Evolutionary conservation across 768 basidiomycete genomes (phyloP), one percentile per base, ranked within the genome.

Genomic region (Pisolithus albus): DNA sequence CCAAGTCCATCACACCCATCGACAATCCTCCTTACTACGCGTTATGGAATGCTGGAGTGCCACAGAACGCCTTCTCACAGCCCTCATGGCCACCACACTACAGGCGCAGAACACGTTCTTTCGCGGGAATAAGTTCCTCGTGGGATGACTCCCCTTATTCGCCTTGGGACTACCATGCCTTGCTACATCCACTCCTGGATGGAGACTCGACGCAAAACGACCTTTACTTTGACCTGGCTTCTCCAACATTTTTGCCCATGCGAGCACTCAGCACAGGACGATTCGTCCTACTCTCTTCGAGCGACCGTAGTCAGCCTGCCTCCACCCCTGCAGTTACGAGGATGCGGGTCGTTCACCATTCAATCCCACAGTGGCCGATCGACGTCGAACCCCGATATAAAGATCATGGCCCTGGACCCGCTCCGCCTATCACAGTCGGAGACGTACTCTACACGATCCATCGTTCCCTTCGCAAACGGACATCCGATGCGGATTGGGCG

Each of bases 361-460:
- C 59, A 16, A 70, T 83, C 44, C 78, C 80, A 0, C 59, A 75
- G 21, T 86, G 84, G 83, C 78, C 81, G 11, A 72, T 86, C 47
- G 74, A 78, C 50, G 61, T 86, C 47, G 67, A 73, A 40, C 73
- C 70, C 56, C 67, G 69, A 7, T 53, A 62, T 34, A 60, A 64
- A 53, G 67, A 30, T 39, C 65, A 61, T 47, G 36, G 61, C 52
- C 32, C 5, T 11, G 37, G 62, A 56, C 51, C 63, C 45, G 34
- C 32, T 16, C 45, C 51, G 2, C 74, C 76, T 2, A 80, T 86
- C 58, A 76, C 74, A 2, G 65, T 86, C 3, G 72, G 75, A 16
- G 84, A 84, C 56, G 72, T 86, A 19, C 69, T 86, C 44, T 64
- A 71, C 50, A 72, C 72, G 44, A 68, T 84, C 40, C 75, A 81